Conservation (phyloP, 2,329 filamentous ascomycete species). For the Xylaria multiplex region DNA sequence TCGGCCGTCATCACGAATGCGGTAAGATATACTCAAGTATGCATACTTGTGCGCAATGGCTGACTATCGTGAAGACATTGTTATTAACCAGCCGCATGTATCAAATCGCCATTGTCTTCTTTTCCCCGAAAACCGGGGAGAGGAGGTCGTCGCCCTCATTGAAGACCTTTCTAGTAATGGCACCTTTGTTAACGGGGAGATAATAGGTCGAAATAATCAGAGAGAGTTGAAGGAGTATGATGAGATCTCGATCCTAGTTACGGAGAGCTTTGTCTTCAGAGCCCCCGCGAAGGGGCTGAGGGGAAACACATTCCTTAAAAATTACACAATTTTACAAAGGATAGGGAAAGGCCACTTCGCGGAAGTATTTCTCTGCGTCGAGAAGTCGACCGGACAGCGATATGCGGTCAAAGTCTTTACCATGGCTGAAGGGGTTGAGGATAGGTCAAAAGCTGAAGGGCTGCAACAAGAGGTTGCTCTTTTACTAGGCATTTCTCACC, state of each 20-base stretch:
- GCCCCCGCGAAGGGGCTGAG: slow-evolving; percentile 88
- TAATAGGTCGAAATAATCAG: slow-evolving; percentile 91
- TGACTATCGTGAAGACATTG: slow-evolving; percentile 64
- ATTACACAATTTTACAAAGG: slow-evolving; percentile 65
- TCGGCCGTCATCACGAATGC: slow-evolving; percentile 93
- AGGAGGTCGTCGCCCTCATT: slow-evolving; percentile 75
- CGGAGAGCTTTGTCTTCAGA: slow-evolving; percentile 88
- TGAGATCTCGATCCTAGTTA: slow-evolving; percentile 86
- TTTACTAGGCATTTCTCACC: slow-evolving; percentile 95
- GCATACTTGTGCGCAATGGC: no score
- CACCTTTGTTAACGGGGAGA: slow-evolving; percentile 92
- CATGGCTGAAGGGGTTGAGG: slow-evolving; percentile 82
- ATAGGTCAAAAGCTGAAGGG: slow-evolving; percentile 83
- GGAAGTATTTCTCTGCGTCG: slow-evolving; percentile 89
- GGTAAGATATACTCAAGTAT: slow-evolving; percentile 63
- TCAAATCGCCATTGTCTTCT: slow-evolving; percentile 86
- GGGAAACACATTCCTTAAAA: no score
- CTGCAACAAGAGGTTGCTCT: slow-evolving; percentile 96
- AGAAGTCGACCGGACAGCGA: slow-evolving; percentile 81
- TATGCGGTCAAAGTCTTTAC: slow-evolving; percentile 97
- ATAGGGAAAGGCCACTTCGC: slow-evolving; percentile 96
- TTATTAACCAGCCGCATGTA: slow-evolving; percentile 79
- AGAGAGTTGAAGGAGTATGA: slow-evolving; percentile 89
- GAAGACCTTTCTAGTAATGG: slow-evolving; percentile 97
- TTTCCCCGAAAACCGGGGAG: slow-evolving; percentile 69